phyloP scores from a whole-genome alignment of 2,329 filamentous ascomycete genomes.

The Trichocomaceae sp. region DNA sequence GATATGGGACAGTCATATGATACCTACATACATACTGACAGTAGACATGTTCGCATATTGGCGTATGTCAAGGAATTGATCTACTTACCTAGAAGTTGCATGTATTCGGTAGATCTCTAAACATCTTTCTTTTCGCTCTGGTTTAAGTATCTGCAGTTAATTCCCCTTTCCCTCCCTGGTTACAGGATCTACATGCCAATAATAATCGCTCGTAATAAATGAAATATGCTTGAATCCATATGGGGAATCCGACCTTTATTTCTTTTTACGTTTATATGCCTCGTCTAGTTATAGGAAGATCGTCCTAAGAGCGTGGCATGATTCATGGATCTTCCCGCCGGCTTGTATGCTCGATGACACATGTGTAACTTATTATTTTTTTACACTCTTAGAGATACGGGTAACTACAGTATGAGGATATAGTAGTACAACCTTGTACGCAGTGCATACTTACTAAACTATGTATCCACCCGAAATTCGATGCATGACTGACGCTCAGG shows the following conservation, averaged over 20 bases:
- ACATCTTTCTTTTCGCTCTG: neutral
- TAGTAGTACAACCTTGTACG: neutral
- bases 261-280: neutral
- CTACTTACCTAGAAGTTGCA: neutral
- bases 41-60: neutral
- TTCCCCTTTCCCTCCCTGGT: neutral
- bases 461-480: slow-evolving; percentile 4
- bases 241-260: neutral
- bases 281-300: neutral
- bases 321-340: slow-evolving; percentile 2
- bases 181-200: slow-evolving; percentile 1
- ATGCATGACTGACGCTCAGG: slow-evolving; percentile 8
- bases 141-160: neutral
- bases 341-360: neutral
- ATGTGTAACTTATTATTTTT: neutral
- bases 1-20: neutral
- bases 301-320: neutral
- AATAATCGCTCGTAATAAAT: neutral
- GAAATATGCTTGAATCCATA: neutral
- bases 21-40: neutral
- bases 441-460: neutral
- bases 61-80: neutral
- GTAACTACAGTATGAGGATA: neutral
- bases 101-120: neutral
- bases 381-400: neutral